These are phyloP conservation scores for Magnolia kwangsiensis DNA, from an alignment of 164 flowering plant species.

Conservation along the genomic window DNA sequence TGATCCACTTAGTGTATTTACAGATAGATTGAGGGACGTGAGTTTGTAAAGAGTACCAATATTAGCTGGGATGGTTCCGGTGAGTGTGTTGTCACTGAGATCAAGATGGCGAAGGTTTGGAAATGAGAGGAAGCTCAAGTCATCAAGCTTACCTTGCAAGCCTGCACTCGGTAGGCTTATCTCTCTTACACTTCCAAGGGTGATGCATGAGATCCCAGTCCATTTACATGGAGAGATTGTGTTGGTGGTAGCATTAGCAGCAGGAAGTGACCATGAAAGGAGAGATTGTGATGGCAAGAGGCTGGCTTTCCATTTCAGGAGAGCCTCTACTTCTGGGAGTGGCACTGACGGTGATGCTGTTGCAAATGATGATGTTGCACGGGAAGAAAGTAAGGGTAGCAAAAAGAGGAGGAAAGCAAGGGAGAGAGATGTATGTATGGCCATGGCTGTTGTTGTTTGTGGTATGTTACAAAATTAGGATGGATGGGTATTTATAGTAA, in stretches of 20 bases:
- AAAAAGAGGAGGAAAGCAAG: too few relatives aligned
- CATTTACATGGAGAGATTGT: slow-evolving; percentile 8
- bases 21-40: slow-evolving; percentile 11
- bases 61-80: background rate
- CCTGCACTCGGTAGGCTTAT: slow-evolving; percentile 9
- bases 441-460: too few relatives aligned
- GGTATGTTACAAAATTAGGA: too few relatives aligned
- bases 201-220: slow-evolving; percentile 19
- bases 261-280: background rate
- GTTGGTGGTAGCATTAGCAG: background rate
- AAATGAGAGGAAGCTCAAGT: background rate
- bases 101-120: too few relatives aligned
- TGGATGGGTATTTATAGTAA: too few relatives aligned
- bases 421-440: too few relatives aligned
- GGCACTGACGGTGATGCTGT: too few relatives aligned
- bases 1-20: too few relatives aligned
- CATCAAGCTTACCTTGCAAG: slow-evolving; percentile 17
- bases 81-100: slow-evolving; percentile 6
- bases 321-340: slow-evolving; percentile 3
- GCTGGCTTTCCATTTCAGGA: slow-evolving; percentile 1
- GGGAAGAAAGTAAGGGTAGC: too few relatives aligned
- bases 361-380: too few relatives aligned
- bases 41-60: slow-evolving; percentile 16
- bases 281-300: background rate
- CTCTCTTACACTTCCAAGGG: slow-evolving; percentile 6